Evolutionary conservation across 352 stramenopile species (phyloP), one percentile per base, ranked within the genome.

Genomic region (Elongisporangium prolatum): DNA sequence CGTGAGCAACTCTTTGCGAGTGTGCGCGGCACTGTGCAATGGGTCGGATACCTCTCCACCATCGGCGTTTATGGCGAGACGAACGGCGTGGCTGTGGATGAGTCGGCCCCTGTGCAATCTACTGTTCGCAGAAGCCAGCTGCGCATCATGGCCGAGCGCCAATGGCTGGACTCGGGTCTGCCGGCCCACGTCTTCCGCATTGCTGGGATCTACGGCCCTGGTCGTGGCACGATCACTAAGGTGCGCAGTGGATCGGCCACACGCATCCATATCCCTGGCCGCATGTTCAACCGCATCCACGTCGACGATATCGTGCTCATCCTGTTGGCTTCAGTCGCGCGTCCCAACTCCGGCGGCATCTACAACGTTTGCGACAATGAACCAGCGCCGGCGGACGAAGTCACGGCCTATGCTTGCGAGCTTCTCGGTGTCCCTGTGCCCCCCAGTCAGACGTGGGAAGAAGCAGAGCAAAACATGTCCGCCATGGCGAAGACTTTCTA

Each of bases 51-150:
- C 65, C 67, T 97, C 48, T 98, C 91, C 28, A 97, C 89, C 21
- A 97, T 96, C 55, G 86, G 87, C n/a, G 91, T 98, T n/a, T 98
- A 98, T 62, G 91, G 91, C 14, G 86, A 98, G 67, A 93, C 83
- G 14, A 57, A 93, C 50, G 91, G 90, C 28, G 66, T 78, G 3
- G 86, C 72, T 40, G 89, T 97, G 44, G 81, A 96, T 16, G 91
- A 98, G 68, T 75, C 65, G 4, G 78, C 84, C n/a, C 77, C 85
- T 1, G 75, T 93, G 21, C 57, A 71, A n/a, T 93, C 89, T 6
- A 60, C 59, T 0, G 77, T 92, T 14, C 64, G 60, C 22, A 71
- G 89, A 24, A 94, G 79, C 14, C 81, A 91, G 61, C 73, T 89
- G 59, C 79, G 91, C 21, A 91, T 95, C 52, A 64, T 61, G 21